These are phyloP conservation scores for Malassezia arunalokei DNA, from an alignment of 1,284 basidiomycete species.

Conservation along the genomic window DNA sequence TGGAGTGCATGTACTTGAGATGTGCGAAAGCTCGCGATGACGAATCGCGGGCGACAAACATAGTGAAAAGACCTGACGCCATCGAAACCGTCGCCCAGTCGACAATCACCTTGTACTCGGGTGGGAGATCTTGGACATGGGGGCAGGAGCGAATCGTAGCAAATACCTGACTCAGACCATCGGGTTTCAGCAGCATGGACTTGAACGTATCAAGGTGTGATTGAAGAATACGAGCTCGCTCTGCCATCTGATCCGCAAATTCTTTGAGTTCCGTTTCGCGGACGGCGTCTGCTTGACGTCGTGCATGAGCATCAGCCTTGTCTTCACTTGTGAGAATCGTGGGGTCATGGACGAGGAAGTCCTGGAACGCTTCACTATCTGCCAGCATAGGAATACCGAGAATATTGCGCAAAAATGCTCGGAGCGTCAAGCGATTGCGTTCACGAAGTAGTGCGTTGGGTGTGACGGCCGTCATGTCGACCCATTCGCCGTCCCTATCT, in stretches of 20 bases:
- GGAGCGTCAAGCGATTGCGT: conserved; percentile 85
- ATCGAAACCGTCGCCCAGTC: conserved; percentile 80
- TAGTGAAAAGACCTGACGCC: conserved; percentile 92
- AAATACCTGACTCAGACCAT: conserved; percentile 78
- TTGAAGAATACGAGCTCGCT: conserved; percentile 72
- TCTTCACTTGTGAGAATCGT: conserved; percentile 64
- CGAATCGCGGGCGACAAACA: conserved; percentile 82
- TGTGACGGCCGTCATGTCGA: conserved; percentile 20
- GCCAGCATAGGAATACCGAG: conserved; percentile 60
- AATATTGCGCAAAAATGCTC: conserved; percentile 75
- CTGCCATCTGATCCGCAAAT: conserved; percentile 76
- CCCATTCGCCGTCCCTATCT: background rate
- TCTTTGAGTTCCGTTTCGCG: conserved; percentile 73
- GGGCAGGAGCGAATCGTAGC: conserved; percentile 72
- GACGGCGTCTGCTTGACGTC: conserved; percentile 80
- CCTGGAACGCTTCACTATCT: conserved; percentile 69
- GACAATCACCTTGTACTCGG: conserved; percentile 72
- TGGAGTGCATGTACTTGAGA: conserved; percentile 81
- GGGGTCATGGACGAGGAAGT: conserved; percentile 71
- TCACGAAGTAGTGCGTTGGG: conserved; percentile 51
- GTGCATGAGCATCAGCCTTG: conserved; percentile 60
- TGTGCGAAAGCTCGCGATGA: conserved; percentile 76
- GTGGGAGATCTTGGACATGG: conserved; percentile 64
- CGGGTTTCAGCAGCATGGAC: conserved; percentile 61
- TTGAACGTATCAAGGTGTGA: conserved; percentile 75